Evolutionary conservation across 73 alveolate genomes (phyloP).

Genomic region (Paramecium octaurelia): DNA sequence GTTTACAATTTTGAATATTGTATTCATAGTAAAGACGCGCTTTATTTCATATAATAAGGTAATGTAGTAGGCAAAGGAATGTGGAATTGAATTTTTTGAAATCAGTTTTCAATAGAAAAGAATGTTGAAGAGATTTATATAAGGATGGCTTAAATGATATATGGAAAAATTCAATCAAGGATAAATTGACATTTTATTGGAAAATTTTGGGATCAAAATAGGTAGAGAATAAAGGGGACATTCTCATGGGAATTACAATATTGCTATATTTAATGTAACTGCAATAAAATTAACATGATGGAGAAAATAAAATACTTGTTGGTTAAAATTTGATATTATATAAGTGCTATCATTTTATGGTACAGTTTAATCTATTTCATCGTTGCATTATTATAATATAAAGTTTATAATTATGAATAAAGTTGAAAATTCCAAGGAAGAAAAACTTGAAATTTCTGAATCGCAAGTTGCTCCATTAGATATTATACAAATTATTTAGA

Average conservation of each 20-base stretch:
- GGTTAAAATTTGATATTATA: not conserved
- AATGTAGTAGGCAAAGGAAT: slow-evolving; percentile 59
- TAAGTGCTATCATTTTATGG: not conserved
- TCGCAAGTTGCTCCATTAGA: not conserved
- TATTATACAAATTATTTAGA: not conserved
- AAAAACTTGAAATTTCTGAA: not conserved
- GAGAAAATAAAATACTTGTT: not conserved
- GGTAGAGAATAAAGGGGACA: slow-evolving; percentile 22
- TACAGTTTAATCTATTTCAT: not conserved
- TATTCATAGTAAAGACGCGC: no score
- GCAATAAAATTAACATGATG: not conserved
- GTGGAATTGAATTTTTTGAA: slow-evolving; percentile 64
- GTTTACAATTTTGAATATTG: slow-evolving; percentile 71
- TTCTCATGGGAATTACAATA: not conserved
- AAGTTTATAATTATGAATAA: not conserved
- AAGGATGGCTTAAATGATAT: slow-evolving; percentile 23
- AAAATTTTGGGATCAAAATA: slow-evolving; percentile 43
- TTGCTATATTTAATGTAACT: not conserved
- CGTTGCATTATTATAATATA: not conserved
- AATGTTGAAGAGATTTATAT: slow-evolving; percentile 62
- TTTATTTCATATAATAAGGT: slow-evolving; percentile 66
- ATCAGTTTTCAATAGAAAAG: slow-evolving; percentile 63
- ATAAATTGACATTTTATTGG: slow-evolving; percentile 35
- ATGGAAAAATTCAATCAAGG: slow-evolving; percentile 51
- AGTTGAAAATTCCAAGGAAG: not conserved